phyloP scores from a whole-genome alignment of 1,139 yeast species.

The Diutina sp. region DNA sequence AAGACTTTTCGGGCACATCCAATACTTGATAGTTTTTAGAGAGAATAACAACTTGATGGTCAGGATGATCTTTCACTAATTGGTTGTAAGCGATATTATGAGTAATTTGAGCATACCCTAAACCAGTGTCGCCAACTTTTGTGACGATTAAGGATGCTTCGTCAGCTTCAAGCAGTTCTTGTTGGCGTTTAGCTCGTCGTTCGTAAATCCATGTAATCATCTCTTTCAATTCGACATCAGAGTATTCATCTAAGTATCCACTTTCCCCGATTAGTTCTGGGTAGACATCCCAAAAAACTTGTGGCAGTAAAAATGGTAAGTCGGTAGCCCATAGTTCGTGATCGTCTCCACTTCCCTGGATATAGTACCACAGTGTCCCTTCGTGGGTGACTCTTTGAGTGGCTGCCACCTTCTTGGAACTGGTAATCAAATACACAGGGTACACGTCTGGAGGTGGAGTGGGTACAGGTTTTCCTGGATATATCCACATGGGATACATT shows the following conservation, averaged over 20 bases:
- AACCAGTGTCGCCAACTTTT: neutral
- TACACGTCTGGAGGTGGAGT: conserved; percentile 4
- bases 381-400: conserved; percentile 9
- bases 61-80: neutral
- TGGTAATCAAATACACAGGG: conserved; percentile 12
- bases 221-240: neutral
- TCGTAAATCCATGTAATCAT: neutral
- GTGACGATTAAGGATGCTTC: neutral
- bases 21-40: neutral
- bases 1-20: neutral
- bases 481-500: conserved; percentile 42
- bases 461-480: conserved; percentile 37
- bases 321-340: conserved; percentile 73
- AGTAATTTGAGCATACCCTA: neutral
- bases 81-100: neutral
- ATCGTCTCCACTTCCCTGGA: conserved; percentile 91
- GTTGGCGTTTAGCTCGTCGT: neutral
- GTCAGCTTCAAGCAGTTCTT: neutral
- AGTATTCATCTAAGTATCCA: neutral
- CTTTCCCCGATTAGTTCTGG: neutral
- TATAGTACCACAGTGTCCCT: conserved; percentile 35
- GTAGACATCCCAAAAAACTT: neutral
- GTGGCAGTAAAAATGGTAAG: conserved; percentile 5
- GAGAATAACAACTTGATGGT: neutral
- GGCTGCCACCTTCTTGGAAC: conserved; percentile 35